Evolutionary conservation across 495 filamentous ascomycete species (phyloP).

Genomic region (Cladorrhinum samala): DNA sequence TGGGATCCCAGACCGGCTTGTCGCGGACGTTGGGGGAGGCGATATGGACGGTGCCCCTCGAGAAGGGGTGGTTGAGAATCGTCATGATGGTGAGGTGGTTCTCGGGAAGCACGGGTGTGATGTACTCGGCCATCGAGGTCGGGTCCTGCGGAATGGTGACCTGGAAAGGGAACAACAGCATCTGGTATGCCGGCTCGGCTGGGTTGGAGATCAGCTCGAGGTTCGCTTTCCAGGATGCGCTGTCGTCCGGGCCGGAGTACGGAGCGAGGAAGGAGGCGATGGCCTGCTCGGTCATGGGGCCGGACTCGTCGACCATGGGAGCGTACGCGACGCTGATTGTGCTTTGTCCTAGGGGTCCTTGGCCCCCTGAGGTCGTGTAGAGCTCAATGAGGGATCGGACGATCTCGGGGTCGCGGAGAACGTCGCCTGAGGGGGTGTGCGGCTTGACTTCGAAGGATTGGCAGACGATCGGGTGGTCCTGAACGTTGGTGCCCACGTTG

Average conservation of each 20-base stretch:
- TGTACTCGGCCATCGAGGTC: slow-evolving; percentile 29
- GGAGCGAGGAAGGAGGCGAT: slow-evolving; percentile 23
- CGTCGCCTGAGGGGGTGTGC: slow-evolving; percentile 36
- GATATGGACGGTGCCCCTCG: slow-evolving; percentile 55
- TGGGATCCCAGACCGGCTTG: slow-evolving; percentile 46
- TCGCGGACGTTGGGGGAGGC: slow-evolving; percentile 27
- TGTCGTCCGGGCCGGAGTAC: slow-evolving; percentile 13
- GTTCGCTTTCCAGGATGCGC: slow-evolving; percentile 5
- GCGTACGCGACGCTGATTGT: slow-evolving; percentile 38
- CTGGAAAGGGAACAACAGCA: slow-evolving; percentile 35
- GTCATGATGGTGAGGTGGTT: slow-evolving; percentile 38
- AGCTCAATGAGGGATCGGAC: slow-evolving; percentile 31
- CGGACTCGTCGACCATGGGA: slow-evolving; percentile 34
- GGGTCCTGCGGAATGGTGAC: slow-evolving; percentile 27
- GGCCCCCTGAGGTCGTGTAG: slow-evolving; percentile 25
- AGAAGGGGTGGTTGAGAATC: slow-evolving; percentile 46
- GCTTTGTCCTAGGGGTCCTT: slow-evolving; percentile 34
- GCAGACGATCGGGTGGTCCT: slow-evolving; percentile 41
- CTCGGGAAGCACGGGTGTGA: slow-evolving; percentile 25
- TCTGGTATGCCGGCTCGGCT: slow-evolving; percentile 30
- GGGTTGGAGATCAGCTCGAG: slow-evolving; percentile 27
- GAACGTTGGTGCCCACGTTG: slow-evolving; percentile 65
- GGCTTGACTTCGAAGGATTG: slow-evolving; percentile 39
- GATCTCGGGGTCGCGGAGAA: slow-evolving; percentile 35
- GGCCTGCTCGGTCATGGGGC: slow-evolving; percentile 23